Evolutionary conservation across 1,284 basidiomycete species (phyloP), one percentile per base, ranked within the genome.

Genomic region (Gomphus bonarii): DNA sequence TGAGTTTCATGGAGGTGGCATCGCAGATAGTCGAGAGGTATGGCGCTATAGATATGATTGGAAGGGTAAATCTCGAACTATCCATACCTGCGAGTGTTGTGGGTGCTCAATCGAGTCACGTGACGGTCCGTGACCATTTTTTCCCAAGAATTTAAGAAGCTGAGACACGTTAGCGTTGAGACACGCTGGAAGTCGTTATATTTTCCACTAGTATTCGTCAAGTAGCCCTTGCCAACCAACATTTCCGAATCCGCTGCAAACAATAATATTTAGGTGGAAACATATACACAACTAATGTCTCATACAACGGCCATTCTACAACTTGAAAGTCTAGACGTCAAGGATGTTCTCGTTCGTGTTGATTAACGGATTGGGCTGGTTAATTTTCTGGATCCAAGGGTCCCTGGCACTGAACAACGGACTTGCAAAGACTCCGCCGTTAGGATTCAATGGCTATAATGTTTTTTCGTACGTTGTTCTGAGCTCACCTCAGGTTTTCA

Each of bases 381-480:
- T 54, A 16, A n/a, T 44, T 25, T 20, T 28, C n/a, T 9, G 16
- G 12, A 20, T 33, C 9, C 33, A 33, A 36, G 33, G 33, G 5
- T 22, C 22, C 25, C 9, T 6, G 44, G 69, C 67, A 43, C 64
- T 75, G n/a, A 59, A 73, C 35, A 74, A 77, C 67, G 73, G 72
- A 11, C 61, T 75, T 11, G 71, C 70, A 10, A 62, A 58, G 18
- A 75, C 70, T 8, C 75, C 75, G 18, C 67, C 73, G 1, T 75
- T 77, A 73, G 75, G 75, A 14, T 77, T 73, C 72, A 77, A 76
- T 55, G 70, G 75, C 3, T 77, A 75, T 60, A 76, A 76, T 54
- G 72, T 70, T 5, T 77, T 73, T 59, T 60, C 59, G 74, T 76
- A 56, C 58, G 73, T 67, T 25, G 12, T 38, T 20, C n/a, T 20